phyloP scores from a whole-genome alignment of 495 filamentous ascomycete genomes.

The Annulohypoxylon stygium region DNA sequence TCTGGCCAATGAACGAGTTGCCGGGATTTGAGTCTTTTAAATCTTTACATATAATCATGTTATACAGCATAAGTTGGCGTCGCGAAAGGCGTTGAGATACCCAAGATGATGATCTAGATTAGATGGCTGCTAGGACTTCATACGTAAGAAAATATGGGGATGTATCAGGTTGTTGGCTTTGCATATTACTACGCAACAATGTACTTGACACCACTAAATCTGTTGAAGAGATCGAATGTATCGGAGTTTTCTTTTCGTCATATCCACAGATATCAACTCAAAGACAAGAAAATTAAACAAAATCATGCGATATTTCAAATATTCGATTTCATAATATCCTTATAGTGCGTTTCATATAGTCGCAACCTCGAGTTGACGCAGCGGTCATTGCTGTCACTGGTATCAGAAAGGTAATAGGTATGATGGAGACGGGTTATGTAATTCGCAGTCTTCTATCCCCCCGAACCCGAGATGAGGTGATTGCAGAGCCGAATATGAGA shows the following conservation, averaged over 20 bases:
- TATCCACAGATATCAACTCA: neutral
- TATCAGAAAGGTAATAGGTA: neutral
- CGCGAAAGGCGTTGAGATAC: too few species aligned
- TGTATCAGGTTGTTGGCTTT: neutral
- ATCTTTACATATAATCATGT: too few species aligned
- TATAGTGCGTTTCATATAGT: neutral
- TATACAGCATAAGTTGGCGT: too few species aligned
- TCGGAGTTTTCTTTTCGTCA: neutral
- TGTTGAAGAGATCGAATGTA: neutral
- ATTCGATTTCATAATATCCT: neutral
- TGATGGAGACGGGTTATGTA: neutral
- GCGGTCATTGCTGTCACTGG: neutral
- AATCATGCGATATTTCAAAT: neutral
- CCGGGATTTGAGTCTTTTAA: neutral
- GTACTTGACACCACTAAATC: neutral
- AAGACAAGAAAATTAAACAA: neutral
- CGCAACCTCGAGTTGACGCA: neutral
- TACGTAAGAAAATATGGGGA: conserved; percentile 1
- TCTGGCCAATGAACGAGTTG: conserved; percentile 20
- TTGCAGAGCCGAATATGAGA: conserved; percentile 17
- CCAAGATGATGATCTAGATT: neutral
- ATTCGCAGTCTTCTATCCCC: conserved; percentile 20
- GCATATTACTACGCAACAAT: neutral
- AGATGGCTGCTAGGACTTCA: neutral
- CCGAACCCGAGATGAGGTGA: conserved; percentile 37